Conservation (phyloP, 441 rosid genomes). For the Kokia cookei region DNA sequence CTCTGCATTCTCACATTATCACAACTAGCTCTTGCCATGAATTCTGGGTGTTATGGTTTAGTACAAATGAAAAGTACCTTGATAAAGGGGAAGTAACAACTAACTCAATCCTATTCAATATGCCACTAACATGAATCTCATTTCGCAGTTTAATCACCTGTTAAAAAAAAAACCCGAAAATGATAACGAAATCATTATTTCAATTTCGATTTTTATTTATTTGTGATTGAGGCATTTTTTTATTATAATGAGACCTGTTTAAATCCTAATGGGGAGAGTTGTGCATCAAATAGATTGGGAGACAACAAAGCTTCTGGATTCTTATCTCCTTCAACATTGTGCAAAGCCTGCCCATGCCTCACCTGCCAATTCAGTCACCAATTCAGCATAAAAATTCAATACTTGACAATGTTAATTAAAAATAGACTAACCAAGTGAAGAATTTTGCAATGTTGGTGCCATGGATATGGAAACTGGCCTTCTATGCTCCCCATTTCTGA, state of each 20-base stretch:
- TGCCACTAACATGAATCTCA: not conserved
- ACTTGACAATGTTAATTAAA: not conserved
- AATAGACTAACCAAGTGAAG: conserved; percentile 4
- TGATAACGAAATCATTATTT: not conserved
- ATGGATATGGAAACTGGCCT: conserved; percentile 1
- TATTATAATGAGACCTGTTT: not conserved
- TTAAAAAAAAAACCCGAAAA: not conserved
- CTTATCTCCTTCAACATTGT: conserved; percentile 8
- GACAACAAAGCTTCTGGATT: conserved; percentile 5
- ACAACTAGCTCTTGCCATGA: not conserved
- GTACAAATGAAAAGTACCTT: not conserved
- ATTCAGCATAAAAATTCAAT: not conserved
- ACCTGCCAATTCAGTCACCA: not conserved
- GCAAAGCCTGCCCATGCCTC: conserved; percentile 13
- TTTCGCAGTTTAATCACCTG: conserved; percentile 7
- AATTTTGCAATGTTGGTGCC: conserved; percentile 5
- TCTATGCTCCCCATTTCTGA: not conserved
- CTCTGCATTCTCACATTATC: not conserved
- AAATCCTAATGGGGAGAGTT: conserved; percentile 2
- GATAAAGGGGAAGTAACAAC: conserved; percentile 10
- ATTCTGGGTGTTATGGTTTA: not conserved
- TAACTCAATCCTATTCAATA: conserved; percentile 2
- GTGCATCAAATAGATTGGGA: conserved; percentile 11
- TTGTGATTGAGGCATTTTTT: not conserved
- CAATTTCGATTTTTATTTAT: not conserved